Evolutionary conservation across 345 rosid genomes (phyloP).

Genomic region (Theobroma cacao): DNA sequence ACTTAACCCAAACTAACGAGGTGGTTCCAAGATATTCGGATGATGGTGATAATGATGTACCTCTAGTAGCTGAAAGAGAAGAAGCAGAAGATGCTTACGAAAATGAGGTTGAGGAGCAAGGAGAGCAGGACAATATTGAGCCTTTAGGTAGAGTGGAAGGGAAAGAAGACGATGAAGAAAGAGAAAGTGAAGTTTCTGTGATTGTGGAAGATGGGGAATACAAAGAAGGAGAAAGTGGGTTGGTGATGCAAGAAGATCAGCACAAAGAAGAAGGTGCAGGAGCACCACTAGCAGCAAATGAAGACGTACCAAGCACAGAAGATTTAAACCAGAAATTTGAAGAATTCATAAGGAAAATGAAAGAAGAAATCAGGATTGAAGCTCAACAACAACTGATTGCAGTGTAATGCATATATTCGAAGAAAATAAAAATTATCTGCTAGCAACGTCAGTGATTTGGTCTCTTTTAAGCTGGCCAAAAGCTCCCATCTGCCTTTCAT

Average conservation of each 20-base stretch:
- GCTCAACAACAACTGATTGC: constrained; percentile 36
- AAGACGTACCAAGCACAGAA: constrained; percentile 33
- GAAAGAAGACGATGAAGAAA: constrained; percentile 11
- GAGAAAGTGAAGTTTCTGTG: not conserved
- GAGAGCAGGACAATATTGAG: constrained; percentile 11
- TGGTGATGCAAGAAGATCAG: constrained; percentile 10
- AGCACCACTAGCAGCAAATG: constrained; percentile 6
- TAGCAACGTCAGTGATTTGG: not conserved
- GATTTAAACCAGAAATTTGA: constrained; percentile 52
- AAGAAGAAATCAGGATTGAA: constrained; percentile 57
- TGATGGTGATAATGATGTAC: not conserved
- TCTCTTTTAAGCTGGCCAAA: not conserved
- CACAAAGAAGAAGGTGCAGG: not conserved
- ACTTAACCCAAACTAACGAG: not conserved
- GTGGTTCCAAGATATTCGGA: not conserved
- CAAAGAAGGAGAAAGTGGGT: constrained; percentile 1
- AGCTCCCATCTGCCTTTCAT: not conserved
- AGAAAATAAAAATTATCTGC: not conserved
- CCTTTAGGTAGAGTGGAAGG: not conserved
- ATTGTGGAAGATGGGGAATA: constrained; percentile 6
- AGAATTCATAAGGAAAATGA: constrained; percentile 68
- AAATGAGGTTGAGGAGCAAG: not conserved
- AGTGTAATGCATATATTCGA: constrained; percentile 17
- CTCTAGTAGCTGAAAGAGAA: constrained; percentile 7
- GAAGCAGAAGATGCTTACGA: not conserved